A percentile compares a stretch with the other conserved stretches of the same genome.
Conservation (phyloP, 345 rosid species). For the Lagerstroemia speciosa region DNA sequence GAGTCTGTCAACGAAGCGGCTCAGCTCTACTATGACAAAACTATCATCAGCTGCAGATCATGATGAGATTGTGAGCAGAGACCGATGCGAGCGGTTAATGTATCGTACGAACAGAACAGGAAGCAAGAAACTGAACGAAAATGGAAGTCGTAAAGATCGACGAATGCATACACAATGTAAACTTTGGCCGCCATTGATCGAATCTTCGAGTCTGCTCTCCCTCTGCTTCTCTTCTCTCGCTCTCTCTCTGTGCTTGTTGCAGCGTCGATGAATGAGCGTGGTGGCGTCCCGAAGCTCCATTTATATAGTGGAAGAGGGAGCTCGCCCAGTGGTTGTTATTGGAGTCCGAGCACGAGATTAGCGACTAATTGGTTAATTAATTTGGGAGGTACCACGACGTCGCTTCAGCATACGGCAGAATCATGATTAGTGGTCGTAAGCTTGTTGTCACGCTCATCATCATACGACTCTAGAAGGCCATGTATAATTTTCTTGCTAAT, state of each 20-base stretch:
- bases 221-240: not conserved
- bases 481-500: not conserved
- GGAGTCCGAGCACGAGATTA: not conserved
- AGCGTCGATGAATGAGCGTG: constrained; percentile 18
- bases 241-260: not conserved
- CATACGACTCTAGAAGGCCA: not conserved
- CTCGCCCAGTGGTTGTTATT: not conserved
- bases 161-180: constrained; percentile 56
- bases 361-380: constrained; percentile 5
- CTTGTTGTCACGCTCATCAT: not conserved
- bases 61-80: not conserved
- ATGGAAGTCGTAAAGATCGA: not conserved
- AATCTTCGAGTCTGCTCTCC: constrained; percentile 1
- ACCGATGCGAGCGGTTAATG: not conserved
- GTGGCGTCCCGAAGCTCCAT: constrained; percentile 14
- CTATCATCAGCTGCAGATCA: not conserved
- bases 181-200: constrained; percentile 57
- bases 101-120: not conserved
- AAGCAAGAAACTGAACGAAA: not conserved
- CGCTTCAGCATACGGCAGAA: not conserved
- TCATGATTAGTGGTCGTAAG: not conserved
- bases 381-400: not conserved
- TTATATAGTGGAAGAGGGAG: constrained; percentile 25
- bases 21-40: not conserved
- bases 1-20: not conserved